Base-by-base conservation (phyloP, 2,329 filamentous ascomycete genomes). In the Septoria linicola region DNA sequence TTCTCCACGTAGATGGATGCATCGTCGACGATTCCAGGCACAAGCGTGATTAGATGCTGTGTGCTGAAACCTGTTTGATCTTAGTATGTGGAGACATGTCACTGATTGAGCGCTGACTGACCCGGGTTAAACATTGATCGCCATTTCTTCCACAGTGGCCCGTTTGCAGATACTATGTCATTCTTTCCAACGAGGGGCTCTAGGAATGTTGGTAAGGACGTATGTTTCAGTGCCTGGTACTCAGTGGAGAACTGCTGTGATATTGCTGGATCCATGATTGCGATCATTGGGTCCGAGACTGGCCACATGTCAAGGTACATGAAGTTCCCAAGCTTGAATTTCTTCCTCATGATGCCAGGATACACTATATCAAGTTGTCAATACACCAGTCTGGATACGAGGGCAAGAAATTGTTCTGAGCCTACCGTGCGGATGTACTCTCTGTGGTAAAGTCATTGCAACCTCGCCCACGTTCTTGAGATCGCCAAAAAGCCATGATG, bases 141-240 rank as follows among this genome's bases (percentile, higher is more conserved):
- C 72, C 72, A 73, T 40, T 66, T 70, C 59, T 73, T 75, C 73
- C 73, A 75, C 6, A 58, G 34, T 3, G 64, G 54, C 0, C 72
- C 72, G 37, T 72, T 67, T 17, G 63, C 62, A 1, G 63, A 63
- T 0, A 75, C 54, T 54, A 63, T 58, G 41, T 63, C 59, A 8
- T 54, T 58, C n/a, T 51, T 55, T 4, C 61, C 61, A 4, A 50
- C 56, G 2, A 63, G 48, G 13, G 34, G 41, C 7, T 45, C 23
- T n/a, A 63, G 49, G 23, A 59, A 61, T 2, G 31, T 23, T 3
- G 31, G 40, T 31, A 58, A 21, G 3, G 40, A 50, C 0, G 27
- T 23, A 23, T 55, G 53, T 32, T 63, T 62, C 19, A 44, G 34
- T 1, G 56, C 21, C 8, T 46, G 51, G 17, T 57, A 41, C 14